Evolutionary conservation across 768 basidiomycete genomes (phyloP).

Genomic region (Phanerochaete sordida): DNA sequence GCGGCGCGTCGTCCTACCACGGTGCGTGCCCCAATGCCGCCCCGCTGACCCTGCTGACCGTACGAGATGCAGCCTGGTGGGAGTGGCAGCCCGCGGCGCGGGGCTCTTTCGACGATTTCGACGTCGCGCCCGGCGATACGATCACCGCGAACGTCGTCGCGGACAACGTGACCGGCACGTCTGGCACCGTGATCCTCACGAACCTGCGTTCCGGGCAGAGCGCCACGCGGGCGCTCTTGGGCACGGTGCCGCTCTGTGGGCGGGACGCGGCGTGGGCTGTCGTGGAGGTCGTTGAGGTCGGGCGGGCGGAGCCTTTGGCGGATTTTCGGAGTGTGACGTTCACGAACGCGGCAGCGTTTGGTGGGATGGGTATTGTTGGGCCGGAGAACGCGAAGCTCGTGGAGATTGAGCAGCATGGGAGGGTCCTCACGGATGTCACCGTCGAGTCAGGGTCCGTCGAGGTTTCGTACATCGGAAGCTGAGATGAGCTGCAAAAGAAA

Average conservation of each 20-base stretch:
- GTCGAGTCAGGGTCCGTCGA: slow-evolving; percentile 19
- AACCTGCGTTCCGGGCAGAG: background rate
- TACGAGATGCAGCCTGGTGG: background rate
- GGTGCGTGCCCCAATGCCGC: background rate
- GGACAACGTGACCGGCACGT: background rate
- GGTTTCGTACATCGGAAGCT: slow-evolving; percentile 25
- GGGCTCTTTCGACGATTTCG: background rate
- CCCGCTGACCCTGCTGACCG: background rate
- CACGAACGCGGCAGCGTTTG: slow-evolving; percentile 17
- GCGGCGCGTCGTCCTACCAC: background rate
- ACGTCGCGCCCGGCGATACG: background rate
- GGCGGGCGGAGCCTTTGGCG: background rate
- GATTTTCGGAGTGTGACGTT: background rate
- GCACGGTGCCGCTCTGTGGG: background rate
- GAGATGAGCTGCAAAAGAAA: no score
- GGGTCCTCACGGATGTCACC: background rate
- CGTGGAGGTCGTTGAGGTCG: background rate
- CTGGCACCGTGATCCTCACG: background rate
- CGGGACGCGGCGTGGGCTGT: background rate
- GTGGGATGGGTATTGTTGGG: slow-evolving; percentile 20
- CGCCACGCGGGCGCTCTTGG: background rate
- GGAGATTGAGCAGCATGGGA: slow-evolving; percentile 30
- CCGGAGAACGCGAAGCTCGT: slow-evolving; percentile 31
- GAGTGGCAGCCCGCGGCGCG: background rate
- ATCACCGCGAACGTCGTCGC: background rate